These are phyloP conservation scores for Penicillium psychrofluorescens DNA, from an alignment of 495 filamentous ascomycete genomes.

Conservation along the genomic window DNA sequence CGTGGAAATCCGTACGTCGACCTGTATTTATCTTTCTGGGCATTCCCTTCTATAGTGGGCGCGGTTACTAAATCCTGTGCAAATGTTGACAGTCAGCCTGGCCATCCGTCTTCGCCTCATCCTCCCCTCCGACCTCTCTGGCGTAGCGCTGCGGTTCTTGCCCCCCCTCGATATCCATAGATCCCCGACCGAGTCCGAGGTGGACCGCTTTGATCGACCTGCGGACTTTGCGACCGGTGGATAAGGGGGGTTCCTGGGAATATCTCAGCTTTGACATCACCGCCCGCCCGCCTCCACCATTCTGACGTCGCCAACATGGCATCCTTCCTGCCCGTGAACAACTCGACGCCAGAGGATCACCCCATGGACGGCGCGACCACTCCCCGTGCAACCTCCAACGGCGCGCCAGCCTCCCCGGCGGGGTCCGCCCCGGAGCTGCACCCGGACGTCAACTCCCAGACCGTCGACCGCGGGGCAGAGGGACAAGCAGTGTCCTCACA, in stretches of 20 bases:
- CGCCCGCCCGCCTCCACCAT: slow-evolving; percentile 22
- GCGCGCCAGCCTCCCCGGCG: slow-evolving; percentile 28
- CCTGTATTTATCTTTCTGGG: not conserved
- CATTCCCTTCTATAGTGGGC: slow-evolving; percentile 1
- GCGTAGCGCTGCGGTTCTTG: slow-evolving; percentile 11
- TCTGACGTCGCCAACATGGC: slow-evolving; percentile 38
- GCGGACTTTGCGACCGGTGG: slow-evolving; percentile 18
- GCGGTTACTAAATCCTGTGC: slow-evolving; percentile 5
- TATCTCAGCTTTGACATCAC: slow-evolving; percentile 38
- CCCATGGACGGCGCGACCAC: slow-evolving; percentile 49
- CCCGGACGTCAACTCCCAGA: slow-evolving; percentile 7
- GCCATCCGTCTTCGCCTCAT: slow-evolving; percentile 15
- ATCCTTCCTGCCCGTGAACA: slow-evolving; percentile 73
- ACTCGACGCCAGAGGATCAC: slow-evolving; percentile 47
- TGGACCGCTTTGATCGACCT: slow-evolving; percentile 15
- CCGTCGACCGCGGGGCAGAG: slow-evolving; percentile 5
- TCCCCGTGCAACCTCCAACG: slow-evolving; percentile 48
- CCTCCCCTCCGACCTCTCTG: slow-evolving; percentile 10
- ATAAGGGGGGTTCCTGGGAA: slow-evolving; percentile 1
- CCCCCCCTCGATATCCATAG: slow-evolving; percentile 11
- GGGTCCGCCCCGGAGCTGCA: slow-evolving; percentile 16
- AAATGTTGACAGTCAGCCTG: slow-evolving; percentile 19
- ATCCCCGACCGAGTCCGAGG: slow-evolving; percentile 8
- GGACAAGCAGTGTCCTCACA: slow-evolving; percentile 7
- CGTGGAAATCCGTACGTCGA: no score